A percentile compares a stretch with the other conserved stretches of the same genome.
Evolutionary conservation across 2,329 filamentous ascomycete genomes (phyloP).

Genomic region (Fusarium incarnatum): DNA sequence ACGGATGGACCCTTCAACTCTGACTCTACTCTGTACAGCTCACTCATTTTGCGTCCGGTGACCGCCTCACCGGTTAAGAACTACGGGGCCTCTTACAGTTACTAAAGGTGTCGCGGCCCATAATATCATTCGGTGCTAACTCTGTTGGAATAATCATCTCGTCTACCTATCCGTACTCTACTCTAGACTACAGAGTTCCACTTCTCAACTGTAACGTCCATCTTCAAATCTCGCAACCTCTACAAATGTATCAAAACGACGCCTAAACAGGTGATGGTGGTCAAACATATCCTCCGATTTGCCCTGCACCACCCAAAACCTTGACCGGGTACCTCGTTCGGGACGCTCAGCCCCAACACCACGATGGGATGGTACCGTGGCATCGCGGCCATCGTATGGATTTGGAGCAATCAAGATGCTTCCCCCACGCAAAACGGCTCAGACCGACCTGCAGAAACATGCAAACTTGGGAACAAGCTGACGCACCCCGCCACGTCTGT

Average conservation of each 20-base stretch:
- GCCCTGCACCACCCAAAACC: constrained; percentile 20
- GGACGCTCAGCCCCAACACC: constrained; percentile 38
- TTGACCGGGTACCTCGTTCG: constrained; percentile 44
- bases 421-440: constrained; percentile 39
- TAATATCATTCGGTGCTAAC: constrained; percentile 15
- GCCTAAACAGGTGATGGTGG: constrained; percentile 12
- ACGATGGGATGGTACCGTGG: constrained; percentile 39
- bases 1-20: not conserved
- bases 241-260: constrained; percentile 19
- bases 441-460: constrained; percentile 43
- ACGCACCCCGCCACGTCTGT: constrained; percentile 36
- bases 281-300: constrained; percentile 23
- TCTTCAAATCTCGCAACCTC: constrained; percentile 42
- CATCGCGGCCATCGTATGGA: constrained; percentile 41
- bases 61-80: constrained; percentile 37
- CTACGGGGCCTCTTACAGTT: constrained; percentile 8
- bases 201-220: constrained; percentile 28
- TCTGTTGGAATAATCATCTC: constrained; percentile 9
- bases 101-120: constrained; percentile 26
- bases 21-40: constrained; percentile 28
- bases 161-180: not conserved
- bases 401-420: constrained; percentile 40
- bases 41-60: constrained; percentile 25
- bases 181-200: constrained; percentile 40
- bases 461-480: constrained; percentile 39